phyloP scores from a whole-genome alignment of 2,329 filamentous ascomycete genomes.

The Epichloe hybrida region DNA sequence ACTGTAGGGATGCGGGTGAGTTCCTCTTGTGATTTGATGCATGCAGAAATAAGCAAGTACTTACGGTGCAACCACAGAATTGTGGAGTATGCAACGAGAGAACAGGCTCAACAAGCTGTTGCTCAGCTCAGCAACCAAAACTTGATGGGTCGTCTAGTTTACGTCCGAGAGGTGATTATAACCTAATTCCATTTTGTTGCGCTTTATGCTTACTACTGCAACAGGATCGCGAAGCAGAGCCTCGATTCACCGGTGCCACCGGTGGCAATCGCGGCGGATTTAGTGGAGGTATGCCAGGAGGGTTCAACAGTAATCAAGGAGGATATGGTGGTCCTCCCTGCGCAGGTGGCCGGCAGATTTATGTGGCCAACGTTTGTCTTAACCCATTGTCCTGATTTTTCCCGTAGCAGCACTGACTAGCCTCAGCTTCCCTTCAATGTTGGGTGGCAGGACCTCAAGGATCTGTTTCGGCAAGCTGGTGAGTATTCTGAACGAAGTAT shows the following conservation, averaged over 20 bases:
- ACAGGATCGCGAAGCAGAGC: conserved; percentile 94
- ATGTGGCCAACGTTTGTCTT: conserved; percentile 89
- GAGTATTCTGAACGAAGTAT: conserved; percentile 28
- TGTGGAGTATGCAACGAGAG: conserved; percentile 99
- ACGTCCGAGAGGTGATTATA: conserved; percentile 77
- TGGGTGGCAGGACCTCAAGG: conserved; percentile 98
- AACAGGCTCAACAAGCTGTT: conserved; percentile 96
- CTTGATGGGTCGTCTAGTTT: conserved; percentile 95
- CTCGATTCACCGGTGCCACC: conserved; percentile 76
- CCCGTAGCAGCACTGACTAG: conserved; percentile 5
- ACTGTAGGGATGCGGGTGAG: conserved; percentile 99
- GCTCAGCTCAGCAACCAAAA: conserved; percentile 98
- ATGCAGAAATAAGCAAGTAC: not conserved
- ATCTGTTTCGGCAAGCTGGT: conserved; percentile 97
- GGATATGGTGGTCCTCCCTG: conserved; percentile 33
- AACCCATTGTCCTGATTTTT: not conserved
- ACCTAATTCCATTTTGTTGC: not conserved
- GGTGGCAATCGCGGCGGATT: conserved; percentile 49
- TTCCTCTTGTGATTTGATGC: conserved; percentile 12
- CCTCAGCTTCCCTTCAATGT: conserved; percentile 86
- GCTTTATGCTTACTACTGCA: conserved; percentile 2
- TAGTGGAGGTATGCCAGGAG: conserved; percentile 36
- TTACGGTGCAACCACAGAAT: conserved; percentile 45
- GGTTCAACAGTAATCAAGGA: conserved; percentile 40
- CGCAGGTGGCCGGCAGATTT: conserved; percentile 70